Percentiles rank a stretch among this genome's conserved stretches.
phyloP scores from a whole-genome alignment of 164 flowering plant genomes.

The Saururus chinensis region DNA sequence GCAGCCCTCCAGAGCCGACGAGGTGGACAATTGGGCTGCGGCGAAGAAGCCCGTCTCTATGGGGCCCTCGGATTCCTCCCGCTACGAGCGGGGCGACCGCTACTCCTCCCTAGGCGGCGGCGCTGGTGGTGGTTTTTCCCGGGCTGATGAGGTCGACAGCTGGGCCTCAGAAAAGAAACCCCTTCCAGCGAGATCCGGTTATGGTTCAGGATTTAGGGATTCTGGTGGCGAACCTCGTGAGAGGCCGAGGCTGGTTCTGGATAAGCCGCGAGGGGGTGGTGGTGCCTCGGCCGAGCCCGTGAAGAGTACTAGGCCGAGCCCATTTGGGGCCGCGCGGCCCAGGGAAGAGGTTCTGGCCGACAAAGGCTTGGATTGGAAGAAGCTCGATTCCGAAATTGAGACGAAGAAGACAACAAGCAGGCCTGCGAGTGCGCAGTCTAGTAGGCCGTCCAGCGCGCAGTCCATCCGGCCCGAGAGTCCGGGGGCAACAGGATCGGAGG shows the following conservation, averaged over 20 bases:
- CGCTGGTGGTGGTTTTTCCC: constrained; percentile 32
- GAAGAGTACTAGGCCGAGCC: constrained; percentile 40
- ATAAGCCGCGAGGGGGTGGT: constrained; percentile 29
- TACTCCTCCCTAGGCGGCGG: constrained; percentile 47
- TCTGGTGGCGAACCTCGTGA: constrained; percentile 18
- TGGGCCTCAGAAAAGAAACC: constrained; percentile 59
- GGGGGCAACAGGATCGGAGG: constrained; percentile 19
- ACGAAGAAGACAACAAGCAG: constrained; percentile 39
- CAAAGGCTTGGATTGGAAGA: constrained; percentile 89
- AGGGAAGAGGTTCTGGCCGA: constrained; percentile 85
- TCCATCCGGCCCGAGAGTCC: constrained; percentile 49
- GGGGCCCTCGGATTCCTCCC: constrained; percentile 22
- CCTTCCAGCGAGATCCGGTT: constrained; percentile 22
- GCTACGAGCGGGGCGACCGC: constrained; percentile 23
- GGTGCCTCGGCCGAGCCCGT: constrained; percentile 22
- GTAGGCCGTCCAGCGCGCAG: constrained; percentile 76
- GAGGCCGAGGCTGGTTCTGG: constrained; percentile 45
- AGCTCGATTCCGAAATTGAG: constrained; percentile 56
- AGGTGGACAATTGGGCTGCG: constrained; percentile 70
- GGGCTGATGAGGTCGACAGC: constrained; percentile 75
- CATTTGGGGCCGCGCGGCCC: constrained; percentile 86
- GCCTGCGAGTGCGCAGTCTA: constrained; percentile 74
- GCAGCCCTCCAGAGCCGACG: constrained; percentile 80
- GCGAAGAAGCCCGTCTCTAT: constrained; percentile 36
- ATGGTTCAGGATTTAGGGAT: constrained; percentile 24